A percentile compares a stretch with the other conserved stretches of the same genome.
These are phyloP conservation scores for Coleophoma cylindrospora DNA, from an alignment of 2,329 filamentous ascomycete genomes.

Conservation along the genomic window DNA sequence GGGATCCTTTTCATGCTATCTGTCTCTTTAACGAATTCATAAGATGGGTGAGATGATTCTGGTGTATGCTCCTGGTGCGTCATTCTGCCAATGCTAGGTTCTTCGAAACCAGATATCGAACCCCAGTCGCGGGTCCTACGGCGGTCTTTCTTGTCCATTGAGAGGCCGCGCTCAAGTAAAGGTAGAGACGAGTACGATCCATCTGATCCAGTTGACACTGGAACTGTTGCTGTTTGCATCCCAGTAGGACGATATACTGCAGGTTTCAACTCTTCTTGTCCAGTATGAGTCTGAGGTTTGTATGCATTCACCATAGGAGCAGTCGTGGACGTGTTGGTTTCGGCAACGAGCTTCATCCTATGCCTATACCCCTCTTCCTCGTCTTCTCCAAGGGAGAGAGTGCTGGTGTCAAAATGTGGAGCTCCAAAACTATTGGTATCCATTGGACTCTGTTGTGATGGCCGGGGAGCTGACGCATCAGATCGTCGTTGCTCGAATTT, in stretches of 20 bases:
- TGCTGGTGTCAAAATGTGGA: constrained; percentile 15
- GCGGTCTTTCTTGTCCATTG: constrained; percentile 42
- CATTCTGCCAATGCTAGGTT: constrained; percentile 34
- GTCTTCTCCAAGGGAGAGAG: constrained; percentile 14
- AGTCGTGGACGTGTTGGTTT: constrained; percentile 32
- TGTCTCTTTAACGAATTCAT: constrained; percentile 49
- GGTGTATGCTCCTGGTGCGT: constrained; percentile 18
- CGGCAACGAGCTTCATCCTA: constrained; percentile 38
- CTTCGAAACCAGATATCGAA: constrained; percentile 48
- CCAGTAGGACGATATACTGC: constrained; percentile 22
- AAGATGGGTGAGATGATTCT: constrained; percentile 38
- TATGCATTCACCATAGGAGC: constrained; percentile 20
- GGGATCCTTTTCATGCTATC: constrained; percentile 35
- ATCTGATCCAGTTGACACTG: constrained; percentile 57
- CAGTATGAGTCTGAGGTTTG: constrained; percentile 7
- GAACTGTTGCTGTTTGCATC: constrained; percentile 23
- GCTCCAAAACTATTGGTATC: constrained; percentile 22
- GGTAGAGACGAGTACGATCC: constrained; percentile 75
- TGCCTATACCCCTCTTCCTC: constrained; percentile 39
- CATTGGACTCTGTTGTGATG: constrained; percentile 5
- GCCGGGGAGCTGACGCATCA: constrained; percentile 13
- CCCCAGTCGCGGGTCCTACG: constrained; percentile 44
- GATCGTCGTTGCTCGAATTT: constrained; percentile 58
- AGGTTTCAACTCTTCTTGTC: constrained; percentile 18
- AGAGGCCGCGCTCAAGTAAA: constrained; percentile 63